phyloP scores from a whole-genome alignment of 805 yeast genomes.

The Ogataea paraovalis region DNA sequence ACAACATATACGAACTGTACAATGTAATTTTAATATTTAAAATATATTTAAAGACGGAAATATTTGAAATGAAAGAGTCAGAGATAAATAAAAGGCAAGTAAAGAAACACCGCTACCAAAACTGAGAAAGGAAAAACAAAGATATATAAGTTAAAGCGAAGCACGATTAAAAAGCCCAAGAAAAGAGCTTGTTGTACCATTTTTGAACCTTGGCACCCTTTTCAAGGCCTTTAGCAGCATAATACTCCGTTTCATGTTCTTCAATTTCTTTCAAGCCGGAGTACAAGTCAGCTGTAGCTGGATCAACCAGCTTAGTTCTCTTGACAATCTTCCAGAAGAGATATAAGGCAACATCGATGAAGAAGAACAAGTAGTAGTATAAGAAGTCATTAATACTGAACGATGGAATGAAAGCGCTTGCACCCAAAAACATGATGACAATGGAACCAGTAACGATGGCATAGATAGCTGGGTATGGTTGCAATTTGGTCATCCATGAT shows the following conservation, averaged over 20 bases:
- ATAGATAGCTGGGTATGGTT: conserved; percentile 30
- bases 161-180: neutral
- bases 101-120: too few relatives aligned
- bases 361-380: conserved; percentile 41
- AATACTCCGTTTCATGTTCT: conserved; percentile 40
- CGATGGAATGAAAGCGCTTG: conserved; percentile 36
- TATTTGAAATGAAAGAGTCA: too few relatives aligned
- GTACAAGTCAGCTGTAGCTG: conserved; percentile 43
- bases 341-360: conserved; percentile 35
- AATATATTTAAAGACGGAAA: too few relatives aligned
- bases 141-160: neutral
- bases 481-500: conserved; percentile 45
- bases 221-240: conserved; percentile 7
- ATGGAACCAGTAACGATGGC: conserved; percentile 31
- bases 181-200: neutral
- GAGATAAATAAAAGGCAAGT: too few relatives aligned
- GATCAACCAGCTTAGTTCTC: conserved; percentile 37
- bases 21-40: too few relatives aligned
- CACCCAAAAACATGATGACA: conserved; percentile 37
- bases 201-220: neutral
- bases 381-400: conserved; percentile 39
- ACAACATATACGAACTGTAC: too few relatives aligned
- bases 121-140: too few relatives aligned
- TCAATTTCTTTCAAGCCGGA: conserved; percentile 46
- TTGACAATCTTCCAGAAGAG: conserved; percentile 35